Evolutionary conservation across 163 green algal species (phyloP), one percentile per base, ranked within the genome.

Genomic region (Smithsoniella earleae): DNA sequence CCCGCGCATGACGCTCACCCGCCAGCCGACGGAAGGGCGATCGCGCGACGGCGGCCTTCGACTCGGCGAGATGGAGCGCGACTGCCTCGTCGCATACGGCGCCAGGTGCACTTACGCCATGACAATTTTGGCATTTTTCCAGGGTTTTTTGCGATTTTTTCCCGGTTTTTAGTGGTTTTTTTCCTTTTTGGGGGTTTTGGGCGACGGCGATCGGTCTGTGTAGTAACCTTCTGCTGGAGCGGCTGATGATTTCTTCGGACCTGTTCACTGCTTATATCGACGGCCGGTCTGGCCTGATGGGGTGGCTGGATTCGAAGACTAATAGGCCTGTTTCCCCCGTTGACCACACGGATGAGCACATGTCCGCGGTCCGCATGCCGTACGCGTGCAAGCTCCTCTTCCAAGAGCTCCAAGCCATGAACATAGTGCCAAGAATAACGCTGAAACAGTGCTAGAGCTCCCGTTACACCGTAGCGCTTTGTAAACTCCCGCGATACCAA

Each of bases 381-480:
- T 99, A 99, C 76, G 95, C 95, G 3, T 96, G 89, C 88, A 98
- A 99, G 84, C 87, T 99, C 73, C 84, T 99, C 3, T 98, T 99
- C 83, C 91, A 97, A 78, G 94, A 98, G 81, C 85, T 99, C 66
- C 88, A 95, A 75, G 84, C 83, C 31, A 98, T 98, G 93, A 98
- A 97, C 85, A 98, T 98, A 75, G 84, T 97, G 27, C 94, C 94
- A 3, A 72, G 88, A 13, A 82, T 98, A 2, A 87, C 83, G 55
- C 78, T 88, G 46, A 77, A 79, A 43, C 81, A 90, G 38, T 25
- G 82, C 30, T 87, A 74, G 66, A n/a, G n/a, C n/a, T n/a, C n/a
- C n/a, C n/a, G n/a, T n/a, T n/a, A n/a, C n/a, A n/a, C n/a, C n/a
- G n/a, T n/a, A n/a, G n/a, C n/a, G n/a, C n/a, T n/a, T n/a, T n/a